These are phyloP conservation scores for Fulvia fulva DNA, from an alignment of 2,329 filamentous ascomycete genomes.

Conservation along the genomic window DNA sequence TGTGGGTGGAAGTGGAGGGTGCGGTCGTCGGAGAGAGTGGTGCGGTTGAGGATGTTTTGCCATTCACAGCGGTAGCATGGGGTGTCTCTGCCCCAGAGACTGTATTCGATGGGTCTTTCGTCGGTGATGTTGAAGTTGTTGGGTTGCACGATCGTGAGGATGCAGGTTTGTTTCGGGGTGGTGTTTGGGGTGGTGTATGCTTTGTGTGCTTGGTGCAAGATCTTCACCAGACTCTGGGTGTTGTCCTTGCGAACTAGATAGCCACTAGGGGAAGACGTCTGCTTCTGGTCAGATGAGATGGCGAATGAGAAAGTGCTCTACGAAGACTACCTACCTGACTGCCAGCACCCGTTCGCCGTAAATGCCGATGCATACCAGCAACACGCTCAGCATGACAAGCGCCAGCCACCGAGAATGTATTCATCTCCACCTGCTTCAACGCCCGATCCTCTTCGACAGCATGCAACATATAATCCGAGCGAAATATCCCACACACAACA, in stretches of 20 bases:
- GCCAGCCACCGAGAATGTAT: constrained; percentile 43
- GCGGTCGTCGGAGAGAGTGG: constrained; percentile 28
- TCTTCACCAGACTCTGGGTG: constrained; percentile 30
- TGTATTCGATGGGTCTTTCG: constrained; percentile 45
- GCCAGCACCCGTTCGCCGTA: constrained; percentile 6
- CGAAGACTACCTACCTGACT: constrained; percentile 9
- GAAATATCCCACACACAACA: constrained; percentile 38
- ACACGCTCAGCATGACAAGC: constrained; percentile 39
- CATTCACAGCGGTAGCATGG: constrained; percentile 39
- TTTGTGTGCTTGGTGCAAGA: constrained; percentile 34
- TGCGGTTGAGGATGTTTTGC: constrained; percentile 32
- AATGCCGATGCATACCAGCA: constrained; percentile 41
- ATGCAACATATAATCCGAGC: constrained; percentile 47
- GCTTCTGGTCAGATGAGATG: not conserved
- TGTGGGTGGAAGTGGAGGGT: constrained; percentile 37
- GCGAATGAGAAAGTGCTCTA: no score
- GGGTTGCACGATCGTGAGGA: constrained; percentile 45
- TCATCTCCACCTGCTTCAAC: constrained; percentile 47
- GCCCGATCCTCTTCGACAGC: not conserved
- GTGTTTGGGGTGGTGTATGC: constrained; percentile 29
- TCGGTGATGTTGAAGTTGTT: constrained; percentile 45
- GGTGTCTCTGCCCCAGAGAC: constrained; percentile 36
- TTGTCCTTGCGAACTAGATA: constrained; percentile 29
- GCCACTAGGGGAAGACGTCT: not conserved
- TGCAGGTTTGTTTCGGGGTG: constrained; percentile 26